A percentile compares a stretch with the other conserved stretches of the same genome.
Evolutionary conservation across 2,329 filamentous ascomycete genomes (phyloP).

Genomic region (Colletotrichum sp.): DNA sequence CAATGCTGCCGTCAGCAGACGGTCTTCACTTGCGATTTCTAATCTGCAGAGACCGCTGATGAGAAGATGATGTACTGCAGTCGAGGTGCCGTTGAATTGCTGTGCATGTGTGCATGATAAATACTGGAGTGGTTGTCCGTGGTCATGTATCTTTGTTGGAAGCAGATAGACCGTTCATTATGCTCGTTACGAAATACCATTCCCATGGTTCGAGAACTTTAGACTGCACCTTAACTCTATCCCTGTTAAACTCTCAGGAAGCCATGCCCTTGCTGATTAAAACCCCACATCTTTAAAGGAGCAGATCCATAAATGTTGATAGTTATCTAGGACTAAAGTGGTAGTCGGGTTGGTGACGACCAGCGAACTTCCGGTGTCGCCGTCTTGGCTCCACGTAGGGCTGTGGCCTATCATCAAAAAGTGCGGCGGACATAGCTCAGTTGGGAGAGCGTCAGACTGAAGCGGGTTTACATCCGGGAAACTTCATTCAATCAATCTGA

Average conservation of each 20-base stretch:
- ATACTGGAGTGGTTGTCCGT: accelerated
- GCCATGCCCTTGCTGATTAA: not conserved
- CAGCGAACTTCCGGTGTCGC: not conserved
- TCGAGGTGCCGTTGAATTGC: accelerated
- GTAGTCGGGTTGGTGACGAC: not conserved
- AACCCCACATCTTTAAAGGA: not conserved
- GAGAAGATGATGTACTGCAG: not conserved
- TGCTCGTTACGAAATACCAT: accelerated
- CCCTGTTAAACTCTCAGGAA: not conserved
- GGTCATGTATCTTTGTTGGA: not conserved
- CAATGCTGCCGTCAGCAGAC: not conserved
- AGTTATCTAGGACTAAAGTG: not conserved
- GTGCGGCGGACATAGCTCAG: not conserved
- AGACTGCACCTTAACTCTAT: not conserved
- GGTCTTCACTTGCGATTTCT: not conserved
- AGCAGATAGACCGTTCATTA: not conserved
- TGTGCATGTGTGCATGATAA: accelerated
- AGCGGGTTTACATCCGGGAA: not conserved
- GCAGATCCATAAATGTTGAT: not conserved
- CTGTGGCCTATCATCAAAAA: not conserved
- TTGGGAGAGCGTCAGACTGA: not conserved
- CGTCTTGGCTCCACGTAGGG: not conserved
- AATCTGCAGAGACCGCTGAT: not conserved
- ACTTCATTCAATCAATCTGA: not conserved
- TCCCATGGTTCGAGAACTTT: not conserved